Evolutionary conservation across 768 basidiomycete genomes (phyloP), one percentile per base, ranked within the genome.

Genomic region (Paxillus ammoniavirescens): DNA sequence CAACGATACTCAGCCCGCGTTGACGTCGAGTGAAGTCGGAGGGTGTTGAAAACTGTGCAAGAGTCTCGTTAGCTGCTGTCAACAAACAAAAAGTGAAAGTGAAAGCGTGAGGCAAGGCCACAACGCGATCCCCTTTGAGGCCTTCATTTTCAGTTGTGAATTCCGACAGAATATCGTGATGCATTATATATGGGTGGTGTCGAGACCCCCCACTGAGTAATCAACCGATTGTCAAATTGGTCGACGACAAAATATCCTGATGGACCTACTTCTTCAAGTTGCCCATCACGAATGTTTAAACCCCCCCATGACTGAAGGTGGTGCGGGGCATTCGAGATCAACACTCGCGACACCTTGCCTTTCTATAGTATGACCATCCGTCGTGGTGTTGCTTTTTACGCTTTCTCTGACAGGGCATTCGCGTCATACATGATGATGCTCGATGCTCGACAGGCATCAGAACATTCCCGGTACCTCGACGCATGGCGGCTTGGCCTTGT

Each of bases 121-220:
- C 26, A 26, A 26, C 6, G 26, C 15, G 15, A 15, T 28, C 14
- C 28, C 30, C 30, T n/a, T 44, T 26, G 23, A 26, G 43, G 43
- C 28, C 21, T 45, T 30, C 43, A 45, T 45, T 45, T 26, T 45
- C 43, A 45, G n/a, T 30, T 14, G 36, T 37, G 38, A 40, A 40
- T 40, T 40, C n/a, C 7, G 28, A 45, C n/a, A 30, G 2, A 26
- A 26, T 28, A 28, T 21, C 12, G 26, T 40, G 46, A 59, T 14
- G 48, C 48, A 48, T 47, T 8, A 46, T 14, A 8, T 26, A 33
- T 3, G 60, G 65, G 66, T 65, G 63, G 66, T 63, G 48, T 58
- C 5, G 18, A 61, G 66, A 65, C 63, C 65, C 66, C 65, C 61
- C 65, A 42, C 50, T 13, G 42, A 14, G 23, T 31, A 31, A 26